These are phyloP conservation scores for Thalassiosira livingstoniorum DNA, from an alignment of 352 stramenopile species.

Conservation along the genomic window DNA sequence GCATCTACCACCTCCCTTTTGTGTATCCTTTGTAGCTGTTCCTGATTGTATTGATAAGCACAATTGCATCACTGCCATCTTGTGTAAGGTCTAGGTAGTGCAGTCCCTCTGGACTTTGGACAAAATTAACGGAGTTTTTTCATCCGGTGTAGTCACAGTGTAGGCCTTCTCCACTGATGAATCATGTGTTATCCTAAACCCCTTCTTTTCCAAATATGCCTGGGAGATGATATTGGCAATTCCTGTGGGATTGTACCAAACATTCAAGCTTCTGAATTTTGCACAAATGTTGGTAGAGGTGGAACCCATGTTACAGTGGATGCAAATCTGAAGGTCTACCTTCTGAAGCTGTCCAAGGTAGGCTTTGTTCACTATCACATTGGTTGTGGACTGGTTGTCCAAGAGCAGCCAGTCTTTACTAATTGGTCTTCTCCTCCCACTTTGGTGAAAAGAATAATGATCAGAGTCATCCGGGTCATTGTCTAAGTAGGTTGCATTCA, in stretches of 20 bases:
- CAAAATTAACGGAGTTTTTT: too few species aligned
- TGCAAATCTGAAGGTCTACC: neutral
- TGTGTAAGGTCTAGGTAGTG: constrained; percentile 6
- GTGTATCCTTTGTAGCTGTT: neutral
- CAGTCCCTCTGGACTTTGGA: neutral
- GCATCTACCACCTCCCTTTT: neutral
- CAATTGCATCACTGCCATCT: neutral
- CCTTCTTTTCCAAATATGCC: neutral
- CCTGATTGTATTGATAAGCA: neutral
- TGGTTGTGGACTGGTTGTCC: neutral
- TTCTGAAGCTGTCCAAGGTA: neutral
- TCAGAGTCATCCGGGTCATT: neutral
- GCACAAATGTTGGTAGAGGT: neutral
- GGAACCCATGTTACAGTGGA: neutral
- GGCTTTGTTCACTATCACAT: neutral
- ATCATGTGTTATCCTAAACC: constrained; percentile 19
- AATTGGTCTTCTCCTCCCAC: neutral
- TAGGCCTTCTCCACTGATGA: neutral
- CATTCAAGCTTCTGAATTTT: too few species aligned
- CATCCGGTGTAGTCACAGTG: too few species aligned
- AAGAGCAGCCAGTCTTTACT: neutral
- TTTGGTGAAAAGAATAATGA: neutral
- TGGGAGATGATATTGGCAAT: constrained; percentile 58
- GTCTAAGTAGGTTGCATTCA: neutral
- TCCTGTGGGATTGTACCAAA: constrained; percentile 34